These are phyloP conservation scores for Pleurotus giganteus DNA, from an alignment of 768 basidiomycete genomes.

Conservation along the genomic window DNA sequence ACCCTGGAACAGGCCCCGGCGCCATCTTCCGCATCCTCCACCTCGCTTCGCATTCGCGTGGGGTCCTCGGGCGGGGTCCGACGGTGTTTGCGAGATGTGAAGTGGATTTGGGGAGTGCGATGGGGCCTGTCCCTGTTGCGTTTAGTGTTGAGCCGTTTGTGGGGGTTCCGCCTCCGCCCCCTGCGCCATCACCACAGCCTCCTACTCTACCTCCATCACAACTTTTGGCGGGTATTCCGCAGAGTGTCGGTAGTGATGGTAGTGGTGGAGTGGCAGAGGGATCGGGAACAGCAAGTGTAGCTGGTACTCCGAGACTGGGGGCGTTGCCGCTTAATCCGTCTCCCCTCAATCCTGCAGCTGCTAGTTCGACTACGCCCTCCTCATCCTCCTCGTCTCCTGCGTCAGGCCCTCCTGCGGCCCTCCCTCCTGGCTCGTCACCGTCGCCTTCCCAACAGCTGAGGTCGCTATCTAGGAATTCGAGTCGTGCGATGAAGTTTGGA, in stretches of 20 bases:
- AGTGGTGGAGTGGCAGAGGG: too few species aligned
- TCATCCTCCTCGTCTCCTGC: neutral
- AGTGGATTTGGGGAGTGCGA: slow-evolving; percentile 44
- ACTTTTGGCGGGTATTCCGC: too few species aligned
- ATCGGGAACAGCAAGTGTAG: too few species aligned
- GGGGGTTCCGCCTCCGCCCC: slow-evolving; percentile 9
- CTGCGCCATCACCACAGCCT: neutral
- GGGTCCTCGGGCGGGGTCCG: slow-evolving; percentile 26
- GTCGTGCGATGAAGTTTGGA: too few species aligned
- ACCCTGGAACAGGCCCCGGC: neutral
- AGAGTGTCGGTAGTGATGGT: too few species aligned
- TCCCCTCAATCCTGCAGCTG: neutral
- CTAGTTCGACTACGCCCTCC: neutral
- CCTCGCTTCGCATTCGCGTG: neutral
- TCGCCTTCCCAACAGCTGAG: too few species aligned
- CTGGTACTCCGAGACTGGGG: neutral
- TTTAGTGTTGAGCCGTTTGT: slow-evolving; percentile 55
- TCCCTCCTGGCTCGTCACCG: too few species aligned
- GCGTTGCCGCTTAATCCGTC: neutral
- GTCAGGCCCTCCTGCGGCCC: too few species aligned
- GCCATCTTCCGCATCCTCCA: neutral
- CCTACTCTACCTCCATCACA: too few species aligned
- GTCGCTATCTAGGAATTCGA: too few species aligned
- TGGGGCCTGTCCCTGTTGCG: slow-evolving; percentile 59
- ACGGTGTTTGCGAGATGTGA: slow-evolving; percentile 65